phyloP scores from a whole-genome alignment of 1,284 basidiomycete genomes.

The Ganoderma sinense region DNA sequence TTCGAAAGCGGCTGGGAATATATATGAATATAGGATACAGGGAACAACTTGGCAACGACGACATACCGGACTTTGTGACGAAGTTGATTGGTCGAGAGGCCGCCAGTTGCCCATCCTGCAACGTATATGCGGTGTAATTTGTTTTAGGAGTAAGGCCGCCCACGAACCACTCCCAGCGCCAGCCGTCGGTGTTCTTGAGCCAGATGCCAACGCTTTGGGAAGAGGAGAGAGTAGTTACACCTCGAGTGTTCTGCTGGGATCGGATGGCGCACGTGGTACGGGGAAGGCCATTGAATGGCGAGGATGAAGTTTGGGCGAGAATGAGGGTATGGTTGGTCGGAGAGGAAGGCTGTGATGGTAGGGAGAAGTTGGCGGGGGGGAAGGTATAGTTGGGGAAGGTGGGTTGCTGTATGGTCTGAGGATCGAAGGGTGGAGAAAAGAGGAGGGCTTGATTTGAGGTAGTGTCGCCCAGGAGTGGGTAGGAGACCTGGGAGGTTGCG shows the following conservation, averaged over 20 bases:
- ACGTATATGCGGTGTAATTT: constrained; percentile 75
- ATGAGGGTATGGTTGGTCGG: constrained; percentile 62
- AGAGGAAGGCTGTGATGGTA: constrained; percentile 47
- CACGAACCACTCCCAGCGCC: constrained; percentile 73
- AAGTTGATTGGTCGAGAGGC: constrained; percentile 72
- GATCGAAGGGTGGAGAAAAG: constrained; percentile 67
- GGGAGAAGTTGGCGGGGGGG: constrained; percentile 60
- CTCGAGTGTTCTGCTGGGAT: constrained; percentile 29
- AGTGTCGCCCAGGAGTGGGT: constrained; percentile 79
- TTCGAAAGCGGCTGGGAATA: constrained; percentile 62
- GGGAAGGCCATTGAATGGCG: constrained; percentile 50
- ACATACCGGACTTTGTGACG: constrained; percentile 72
- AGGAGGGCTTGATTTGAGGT: constrained; percentile 79
- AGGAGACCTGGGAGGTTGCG: constrained; percentile 40
- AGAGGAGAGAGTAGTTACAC: constrained; percentile 16
- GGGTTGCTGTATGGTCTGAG: constrained; percentile 47
- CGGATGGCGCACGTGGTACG: constrained; percentile 68
- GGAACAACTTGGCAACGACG: background rate
- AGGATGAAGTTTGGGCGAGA: constrained; percentile 53
- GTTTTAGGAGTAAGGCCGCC: constrained; percentile 64
- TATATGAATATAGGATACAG: background rate
- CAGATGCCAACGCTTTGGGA: constrained; percentile 52
- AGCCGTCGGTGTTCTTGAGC: constrained; percentile 62
- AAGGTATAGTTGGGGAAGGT: constrained; percentile 86
- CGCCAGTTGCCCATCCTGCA: constrained; percentile 55